Evolutionary conservation across 352 stramenopile species (phyloP).

Genomic region (Phytopythium chamaehyphon): DNA sequence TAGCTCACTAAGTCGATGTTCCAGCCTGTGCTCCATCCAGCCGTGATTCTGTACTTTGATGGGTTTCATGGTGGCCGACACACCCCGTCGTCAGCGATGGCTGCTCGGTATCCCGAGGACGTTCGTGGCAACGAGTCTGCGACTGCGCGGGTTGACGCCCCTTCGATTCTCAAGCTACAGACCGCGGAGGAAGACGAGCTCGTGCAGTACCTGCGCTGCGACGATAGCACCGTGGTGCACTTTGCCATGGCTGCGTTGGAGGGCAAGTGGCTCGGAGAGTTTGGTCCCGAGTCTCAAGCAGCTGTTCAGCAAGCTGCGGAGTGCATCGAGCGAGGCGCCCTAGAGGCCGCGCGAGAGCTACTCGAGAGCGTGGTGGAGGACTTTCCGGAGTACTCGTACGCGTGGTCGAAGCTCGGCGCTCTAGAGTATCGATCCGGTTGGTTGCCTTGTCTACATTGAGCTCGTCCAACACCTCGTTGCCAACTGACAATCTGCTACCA

Average conservation of each 20-base stretch:
- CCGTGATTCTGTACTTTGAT: conserved; percentile 75
- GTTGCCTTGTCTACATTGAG: not conserved
- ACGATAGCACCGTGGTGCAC: conserved; percentile 67
- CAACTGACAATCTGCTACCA: not conserved
- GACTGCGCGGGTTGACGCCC: conserved; percentile 11
- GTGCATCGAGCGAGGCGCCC: conserved; percentile 24
- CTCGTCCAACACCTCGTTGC: too few relatives aligned
- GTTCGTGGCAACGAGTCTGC: conserved; percentile 9
- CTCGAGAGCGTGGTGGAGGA: conserved; percentile 43
- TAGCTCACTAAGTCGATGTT: conserved; percentile 4
- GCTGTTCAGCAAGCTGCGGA: conserved; percentile 35
- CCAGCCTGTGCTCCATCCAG: conserved; percentile 57
- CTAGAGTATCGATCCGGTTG: conserved; percentile 54
- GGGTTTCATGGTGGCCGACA: conserved; percentile 57
- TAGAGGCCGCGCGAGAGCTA: conserved; percentile 32
- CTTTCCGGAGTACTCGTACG: conserved; percentile 58
- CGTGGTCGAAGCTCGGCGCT: conserved; percentile 72
- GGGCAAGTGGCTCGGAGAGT: conserved; percentile 67
- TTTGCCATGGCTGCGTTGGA: conserved; percentile 68
- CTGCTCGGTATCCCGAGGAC: conserved; percentile 57
- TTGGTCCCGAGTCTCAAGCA: conserved; percentile 28
- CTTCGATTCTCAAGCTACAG: conserved; percentile 76
- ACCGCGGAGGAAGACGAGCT: conserved; percentile 61
- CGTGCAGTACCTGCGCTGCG: conserved; percentile 55
- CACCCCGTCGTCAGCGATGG: conserved; percentile 56